Conservation (phyloP, 2,329 filamentous ascomycete genomes). For the Botrytis squamosa region DNA sequence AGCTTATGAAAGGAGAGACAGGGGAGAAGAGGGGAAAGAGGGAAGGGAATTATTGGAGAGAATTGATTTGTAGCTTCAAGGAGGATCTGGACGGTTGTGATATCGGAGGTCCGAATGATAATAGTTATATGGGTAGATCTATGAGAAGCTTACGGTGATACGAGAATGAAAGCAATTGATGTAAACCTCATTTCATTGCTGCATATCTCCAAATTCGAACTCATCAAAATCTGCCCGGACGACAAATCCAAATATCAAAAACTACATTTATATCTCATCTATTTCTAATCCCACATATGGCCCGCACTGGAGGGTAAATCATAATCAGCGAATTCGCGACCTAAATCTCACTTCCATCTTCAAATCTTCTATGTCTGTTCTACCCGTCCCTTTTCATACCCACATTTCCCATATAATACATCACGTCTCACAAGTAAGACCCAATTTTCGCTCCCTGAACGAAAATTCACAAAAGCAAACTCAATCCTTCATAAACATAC, state of each 20-base stretch:
- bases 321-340: not conserved
- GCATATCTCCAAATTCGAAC: not conserved
- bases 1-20: conserved; percentile 23
- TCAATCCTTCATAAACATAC: not conserved
- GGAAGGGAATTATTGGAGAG: conserved; percentile 28
- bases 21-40: conserved; percentile 21
- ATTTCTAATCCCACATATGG: not conserved
- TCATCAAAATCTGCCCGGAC: accelerated
- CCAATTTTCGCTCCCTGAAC: not conserved
- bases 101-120: not conserved
- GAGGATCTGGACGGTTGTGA: not conserved
- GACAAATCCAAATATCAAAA: too few relatives aligned
- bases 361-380: not conserved
- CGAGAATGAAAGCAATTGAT: not conserved
- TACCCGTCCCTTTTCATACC: not conserved
- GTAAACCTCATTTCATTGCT: not conserved
- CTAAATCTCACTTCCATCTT: not conserved
- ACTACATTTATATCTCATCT: not conserved
- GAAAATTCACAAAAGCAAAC: not conserved
- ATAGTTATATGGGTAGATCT: too few relatives aligned
- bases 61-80: conserved; percentile 25
- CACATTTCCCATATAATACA: not conserved
- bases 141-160: not conserved
- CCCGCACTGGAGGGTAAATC: too few relatives aligned
- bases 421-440: not conserved